Percentiles rank a stretch among this genome's conserved stretches.
These are phyloP conservation scores for Lupinus albus DNA, from an alignment of 306 rosid species.

Conservation along the genomic window DNA sequence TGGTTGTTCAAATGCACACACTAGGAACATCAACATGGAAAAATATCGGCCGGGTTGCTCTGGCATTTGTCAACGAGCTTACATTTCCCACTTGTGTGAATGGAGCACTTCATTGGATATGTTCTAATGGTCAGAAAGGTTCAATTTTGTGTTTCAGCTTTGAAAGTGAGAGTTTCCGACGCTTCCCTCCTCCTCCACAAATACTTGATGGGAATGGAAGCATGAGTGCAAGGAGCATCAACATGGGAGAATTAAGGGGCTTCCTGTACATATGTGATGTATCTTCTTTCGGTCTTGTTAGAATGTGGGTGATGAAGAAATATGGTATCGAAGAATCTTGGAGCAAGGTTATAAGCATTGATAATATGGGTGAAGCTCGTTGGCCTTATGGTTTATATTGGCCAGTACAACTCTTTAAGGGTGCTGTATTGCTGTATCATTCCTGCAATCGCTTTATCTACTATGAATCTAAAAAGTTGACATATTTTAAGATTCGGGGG, in stretches of 20 bases:
- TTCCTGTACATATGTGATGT: neutral
- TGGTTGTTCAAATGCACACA: conserved; percentile 11
- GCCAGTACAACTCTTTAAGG: neutral
- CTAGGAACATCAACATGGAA: conserved; percentile 24
- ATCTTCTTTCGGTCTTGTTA: neutral
- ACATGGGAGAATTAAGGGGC: conserved; percentile 22
- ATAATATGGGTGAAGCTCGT: no score
- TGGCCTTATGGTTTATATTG: neutral
- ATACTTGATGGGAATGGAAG: neutral
- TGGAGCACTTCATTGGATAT: conserved; percentile 38
- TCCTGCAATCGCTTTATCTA: conserved; percentile 9
- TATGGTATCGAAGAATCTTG: conserved; percentile 34
- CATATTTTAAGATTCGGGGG: neutral
- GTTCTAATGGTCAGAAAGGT: rapidly evolving
- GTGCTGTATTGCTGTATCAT: conserved; percentile 3
- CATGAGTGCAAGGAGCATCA: neutral
- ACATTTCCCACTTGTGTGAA: conserved; percentile 8
- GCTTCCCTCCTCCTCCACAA: conserved; percentile 20
- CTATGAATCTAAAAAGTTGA: neutral
- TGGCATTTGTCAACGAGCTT: neutral
- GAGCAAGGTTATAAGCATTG: neutral
- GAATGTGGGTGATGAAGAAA: conserved; percentile 25
- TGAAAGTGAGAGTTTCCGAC: conserved; percentile 33
- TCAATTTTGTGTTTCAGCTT: conserved; percentile 21
- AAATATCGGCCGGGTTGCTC: neutral